Evolutionary conservation across 2,329 filamentous ascomycete genomes (phyloP), one percentile per base, ranked within the genome.

Genomic region (Penicillium sp.): DNA sequence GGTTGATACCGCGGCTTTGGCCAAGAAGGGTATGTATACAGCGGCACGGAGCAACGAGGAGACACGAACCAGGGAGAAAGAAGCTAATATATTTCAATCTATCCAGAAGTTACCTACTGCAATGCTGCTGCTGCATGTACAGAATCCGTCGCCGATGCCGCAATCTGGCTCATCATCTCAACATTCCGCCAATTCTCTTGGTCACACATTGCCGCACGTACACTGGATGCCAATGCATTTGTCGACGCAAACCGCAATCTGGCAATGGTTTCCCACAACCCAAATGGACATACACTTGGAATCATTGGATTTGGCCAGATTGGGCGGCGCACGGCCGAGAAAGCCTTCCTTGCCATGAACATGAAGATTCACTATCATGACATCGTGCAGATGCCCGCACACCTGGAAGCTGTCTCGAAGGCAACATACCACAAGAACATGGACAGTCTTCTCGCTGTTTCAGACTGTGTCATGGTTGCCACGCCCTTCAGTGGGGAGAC

Each of bases 61-160:
- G 37, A 5, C n/a, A 1, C 3, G 6, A 3, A 3, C 8, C n/a
- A 38, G 3, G 12, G 13, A 31, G 10, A 27, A 29, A 13, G 4
- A 15, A 1, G 9, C 50, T 52, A 23, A 52, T 12, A 8, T 6
- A 0, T 6, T 8, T 25, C 9, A 29, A 23, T 47, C 8, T 16
- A 7, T 44, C 9, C 12, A 70, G 68, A 67, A 12, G 62, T 69
- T 3, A 41, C 60, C 16, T 91, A 90, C 73, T 90, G 87, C 77
- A 90, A 91, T 72, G 82, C 84, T 3, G 87, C 86, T 2, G 80
- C 84, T 2, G 86, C 87, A 0, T 86, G 86, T 35, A 86, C 86
- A 7, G 88, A 91, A 65, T 84, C 87, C 5, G 87, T 90, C 1
- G 87, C 87, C 48, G 88, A 91, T 69, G 84, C 88, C 58, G 84